Evolutionary conservation across 108 stramenopile species (phyloP), one percentile per base, ranked within the genome.

Genomic region (Nitzschia inconspicua): DNA sequence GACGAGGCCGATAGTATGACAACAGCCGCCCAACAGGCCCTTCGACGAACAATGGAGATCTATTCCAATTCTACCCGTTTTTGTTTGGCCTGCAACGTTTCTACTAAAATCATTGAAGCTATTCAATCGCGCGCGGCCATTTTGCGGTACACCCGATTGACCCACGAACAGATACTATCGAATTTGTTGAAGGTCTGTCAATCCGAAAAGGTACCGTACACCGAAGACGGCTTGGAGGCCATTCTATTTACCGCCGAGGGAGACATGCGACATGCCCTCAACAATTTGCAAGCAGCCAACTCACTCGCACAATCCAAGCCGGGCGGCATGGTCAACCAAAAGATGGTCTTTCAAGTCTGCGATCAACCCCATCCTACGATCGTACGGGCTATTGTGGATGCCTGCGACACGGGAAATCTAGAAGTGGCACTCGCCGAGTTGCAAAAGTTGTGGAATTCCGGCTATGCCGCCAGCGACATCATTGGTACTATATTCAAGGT

Each of bases 1-100:
- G 99, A 99, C 61, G 99, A 99, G 73, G 98, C 98, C 14, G 99
- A 99, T 63, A 75, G 75, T 57, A 99, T 99, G 99, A 99, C 99
- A 3, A 60, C 78, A 5, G 92, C 94, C 10, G 98, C 99, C 29
- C 99, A 99, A 73, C 98, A 98, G 68, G 98, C 99, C 3, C 67
- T 98, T 34, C 87, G 97, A 39, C 74, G 98, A 18, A 97, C 90
- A 20, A 99, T 99, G 97, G 98, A 99, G 77, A 75, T 98, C 7
- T 98, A 94, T 63, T 93, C 96, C 60, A 82, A 84, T 65, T 93
- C 97, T 2, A 99, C 98, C 19, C 92, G 98, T 18, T 99, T 99
- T 73, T 97, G 97, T 26, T 71, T 99, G 69, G 98, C 98, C 6
- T 99, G 99, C 86, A 99, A 99, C 69, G 55, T 88, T 16, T 85